These are phyloP conservation scores for Taiozyma sp. DNA, from an alignment of 1,139 yeast genomes.

Conservation along the genomic window DNA sequence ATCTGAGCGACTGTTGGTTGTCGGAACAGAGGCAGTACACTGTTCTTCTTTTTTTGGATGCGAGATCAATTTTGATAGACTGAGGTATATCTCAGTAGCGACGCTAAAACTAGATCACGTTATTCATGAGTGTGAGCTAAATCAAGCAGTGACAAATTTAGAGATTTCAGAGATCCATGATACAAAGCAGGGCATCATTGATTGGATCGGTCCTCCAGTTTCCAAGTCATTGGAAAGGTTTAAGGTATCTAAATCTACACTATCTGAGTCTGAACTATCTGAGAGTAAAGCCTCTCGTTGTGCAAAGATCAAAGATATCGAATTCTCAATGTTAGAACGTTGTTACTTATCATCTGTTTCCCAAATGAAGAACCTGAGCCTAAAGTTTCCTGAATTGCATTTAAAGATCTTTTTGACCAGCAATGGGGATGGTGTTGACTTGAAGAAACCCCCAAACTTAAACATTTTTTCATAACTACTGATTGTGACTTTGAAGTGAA, in stretches of 20 bases:
- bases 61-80: neutral
- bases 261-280: too few species aligned
- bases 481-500: neutral
- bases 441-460: neutral
- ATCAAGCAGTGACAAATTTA: neutral
- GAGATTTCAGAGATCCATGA: too few species aligned
- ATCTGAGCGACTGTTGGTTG: neutral
- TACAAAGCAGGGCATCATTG: too few species aligned
- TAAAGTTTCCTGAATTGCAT: neutral
- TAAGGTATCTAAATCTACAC: too few species aligned
- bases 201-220: too few species aligned
- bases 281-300: too few species aligned
- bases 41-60: neutral
- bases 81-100: neutral
- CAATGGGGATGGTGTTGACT: neutral
- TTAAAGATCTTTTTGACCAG: too few species aligned
- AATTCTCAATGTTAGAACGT: neutral
- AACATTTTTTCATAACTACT: neutral
- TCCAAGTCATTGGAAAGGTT: too few species aligned
- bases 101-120: neutral
- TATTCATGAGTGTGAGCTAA: neutral
- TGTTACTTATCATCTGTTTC: neutral
- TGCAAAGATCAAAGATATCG: neutral
- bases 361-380: neutral
- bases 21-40: neutral